Conservation (phyloP, 805 yeast species). For the Huiozyma sinensis region DNA sequence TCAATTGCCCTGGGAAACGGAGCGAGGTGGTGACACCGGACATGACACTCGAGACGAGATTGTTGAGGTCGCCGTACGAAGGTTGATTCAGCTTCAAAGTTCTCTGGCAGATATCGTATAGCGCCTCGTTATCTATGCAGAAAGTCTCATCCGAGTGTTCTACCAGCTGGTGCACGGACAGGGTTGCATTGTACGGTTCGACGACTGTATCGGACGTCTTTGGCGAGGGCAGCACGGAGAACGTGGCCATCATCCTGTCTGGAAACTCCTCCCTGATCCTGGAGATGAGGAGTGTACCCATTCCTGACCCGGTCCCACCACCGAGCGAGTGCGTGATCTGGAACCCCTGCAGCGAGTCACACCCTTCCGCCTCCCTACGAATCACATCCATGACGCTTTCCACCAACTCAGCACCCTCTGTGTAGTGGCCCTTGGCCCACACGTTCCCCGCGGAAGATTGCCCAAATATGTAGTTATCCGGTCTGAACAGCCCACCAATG, state of each 20-base stretch:
- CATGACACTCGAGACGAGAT: conserved; percentile 82
- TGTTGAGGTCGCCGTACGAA: conserved; percentile 66
- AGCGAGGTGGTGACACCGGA: conserved; percentile 90
- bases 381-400: conserved; percentile 83
- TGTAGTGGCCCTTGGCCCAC: conserved; percentile 96
- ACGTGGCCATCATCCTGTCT: conserved; percentile 93
- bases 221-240: conserved; percentile 87
- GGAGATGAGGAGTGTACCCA: conserved; percentile 82
- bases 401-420: conserved; percentile 91
- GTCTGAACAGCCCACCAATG: conserved; percentile 83
- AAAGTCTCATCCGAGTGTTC: conserved; percentile 89
- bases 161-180: conserved; percentile 83
- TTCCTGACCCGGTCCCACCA: conserved; percentile 95
- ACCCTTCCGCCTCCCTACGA: conserved; percentile 87
- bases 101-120: conserved; percentile 79
- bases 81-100: conserved; percentile 78
- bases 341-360: conserved; percentile 91
- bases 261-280: conserved; percentile 87
- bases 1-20: conserved; percentile 91
- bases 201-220: conserved; percentile 88
- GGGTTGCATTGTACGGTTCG: conserved; percentile 89
- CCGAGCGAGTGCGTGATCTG: conserved; percentile 77
- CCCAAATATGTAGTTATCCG: conserved; percentile 82
- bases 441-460: conserved; percentile 91
- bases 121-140: conserved; percentile 91